These are phyloP conservation scores for Populus trichocarpa DNA, from an alignment of 441 rosid species.

Conservation along the genomic window DNA sequence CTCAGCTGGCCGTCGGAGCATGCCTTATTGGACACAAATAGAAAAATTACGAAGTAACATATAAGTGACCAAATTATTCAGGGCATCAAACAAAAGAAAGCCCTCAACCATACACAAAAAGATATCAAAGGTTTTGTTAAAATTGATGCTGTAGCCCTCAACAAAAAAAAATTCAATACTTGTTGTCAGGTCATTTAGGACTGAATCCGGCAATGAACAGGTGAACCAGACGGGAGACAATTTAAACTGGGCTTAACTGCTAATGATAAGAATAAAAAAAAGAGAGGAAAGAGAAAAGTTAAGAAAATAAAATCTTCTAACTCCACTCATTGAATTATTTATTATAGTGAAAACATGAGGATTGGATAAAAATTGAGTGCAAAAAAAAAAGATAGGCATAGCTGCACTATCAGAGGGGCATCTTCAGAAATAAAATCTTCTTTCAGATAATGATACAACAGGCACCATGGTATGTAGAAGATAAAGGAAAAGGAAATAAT, in stretches of 20 bases:
- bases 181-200: not conserved
- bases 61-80: constrained; percentile 13
- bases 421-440: not conserved
- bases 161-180: not conserved
- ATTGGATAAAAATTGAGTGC: not conserved
- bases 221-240: not conserved
- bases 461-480: not conserved
- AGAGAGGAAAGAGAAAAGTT: not conserved
- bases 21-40: constrained; percentile 49
- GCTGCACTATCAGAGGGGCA: not conserved
- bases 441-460: not conserved
- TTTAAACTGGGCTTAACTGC: not conserved
- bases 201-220: not conserved
- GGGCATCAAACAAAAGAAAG: constrained; percentile 7
- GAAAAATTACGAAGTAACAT: constrained; percentile 16
- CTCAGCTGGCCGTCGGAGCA: constrained; percentile 90
- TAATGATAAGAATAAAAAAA: not conserved
- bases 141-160: not conserved
- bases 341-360: not conserved
- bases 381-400: not conserved
- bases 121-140: not conserved
- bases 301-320: not conserved
- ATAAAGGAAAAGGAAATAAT: not conserved
- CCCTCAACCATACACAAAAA: constrained; percentile 9
- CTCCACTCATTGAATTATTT: not conserved